Percentiles rank a stretch among this genome's conserved stretches.
phyloP scores from a whole-genome alignment of 257 asterid species.

The Orobanche coerulescens region DNA sequence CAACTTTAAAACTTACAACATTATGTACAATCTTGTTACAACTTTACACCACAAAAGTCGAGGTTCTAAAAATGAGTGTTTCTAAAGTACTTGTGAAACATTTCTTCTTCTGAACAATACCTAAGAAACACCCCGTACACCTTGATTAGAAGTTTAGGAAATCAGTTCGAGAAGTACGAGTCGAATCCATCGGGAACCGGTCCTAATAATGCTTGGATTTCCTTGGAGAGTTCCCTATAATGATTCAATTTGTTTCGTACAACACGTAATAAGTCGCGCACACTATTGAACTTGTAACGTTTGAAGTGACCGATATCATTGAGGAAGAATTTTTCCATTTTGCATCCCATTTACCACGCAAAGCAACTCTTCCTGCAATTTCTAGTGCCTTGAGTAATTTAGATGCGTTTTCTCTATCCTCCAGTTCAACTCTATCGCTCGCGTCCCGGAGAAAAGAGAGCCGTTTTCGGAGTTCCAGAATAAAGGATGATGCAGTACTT shows the following conservation, averaged over 20 bases:
- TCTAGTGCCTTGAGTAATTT: conserved; percentile 58
- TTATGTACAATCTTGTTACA: too few relatives aligned
- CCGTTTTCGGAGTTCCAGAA: conserved; percentile 72
- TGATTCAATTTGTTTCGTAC: conserved; percentile 74
- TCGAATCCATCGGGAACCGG: conserved; percentile 78
- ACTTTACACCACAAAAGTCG: too few relatives aligned
- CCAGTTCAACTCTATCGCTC: conserved; percentile 74
- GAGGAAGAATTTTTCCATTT: conserved; percentile 54
- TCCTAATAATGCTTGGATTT: conserved; percentile 56
- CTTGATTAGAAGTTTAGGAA: conserved; percentile 60
- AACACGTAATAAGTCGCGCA: conserved; percentile 63
- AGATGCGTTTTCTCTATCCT: conserved; percentile 55
- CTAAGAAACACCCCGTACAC: conserved; percentile 43
- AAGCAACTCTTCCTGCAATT: conserved; percentile 35
- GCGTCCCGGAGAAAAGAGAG: conserved; percentile 79
- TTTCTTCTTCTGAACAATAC: conserved; percentile 55
- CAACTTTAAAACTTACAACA: too few relatives aligned
- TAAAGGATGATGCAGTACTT: conserved; percentile 55
- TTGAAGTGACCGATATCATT: conserved; percentile 68
- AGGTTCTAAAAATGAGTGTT: conserved; percentile 29
- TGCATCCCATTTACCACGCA: conserved; percentile 80
- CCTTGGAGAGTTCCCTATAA: conserved; percentile 64
- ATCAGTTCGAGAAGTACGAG: conserved; percentile 54
- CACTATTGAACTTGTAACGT: conserved; percentile 68
- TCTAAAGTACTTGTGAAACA: conserved; percentile 45